These are phyloP conservation scores for Lactarius sp. DNA, from an alignment of 768 basidiomycete genomes.

Conservation along the genomic window DNA sequence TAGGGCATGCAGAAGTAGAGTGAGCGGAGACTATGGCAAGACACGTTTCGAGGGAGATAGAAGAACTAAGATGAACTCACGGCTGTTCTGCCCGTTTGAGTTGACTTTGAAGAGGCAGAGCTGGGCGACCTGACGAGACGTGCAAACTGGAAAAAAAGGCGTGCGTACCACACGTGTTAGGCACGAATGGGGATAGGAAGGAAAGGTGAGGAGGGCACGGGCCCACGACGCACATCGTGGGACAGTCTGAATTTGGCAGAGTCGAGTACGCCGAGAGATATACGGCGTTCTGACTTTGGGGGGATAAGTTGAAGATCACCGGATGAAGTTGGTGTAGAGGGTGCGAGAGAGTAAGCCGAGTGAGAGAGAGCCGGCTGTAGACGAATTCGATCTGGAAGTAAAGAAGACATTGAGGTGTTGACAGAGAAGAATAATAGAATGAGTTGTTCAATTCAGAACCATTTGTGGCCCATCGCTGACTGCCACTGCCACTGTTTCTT, in stretches of 20 bases:
- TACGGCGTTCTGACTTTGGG: constrained; percentile 26
- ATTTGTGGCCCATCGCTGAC: too few relatives aligned
- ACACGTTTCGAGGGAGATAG: constrained; percentile 15
- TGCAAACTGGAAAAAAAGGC: constrained; percentile 26
- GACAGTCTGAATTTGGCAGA: constrained; percentile 35
- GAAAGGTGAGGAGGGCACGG: constrained; percentile 26
- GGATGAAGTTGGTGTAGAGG: constrained; percentile 25
- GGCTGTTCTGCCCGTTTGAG: constrained; percentile 20
- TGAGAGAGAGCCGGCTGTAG: neutral
- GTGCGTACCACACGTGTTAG: constrained; percentile 35
- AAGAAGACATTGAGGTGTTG: neutral
- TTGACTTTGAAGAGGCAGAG: constrained; percentile 23
- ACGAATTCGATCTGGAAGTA: neutral
- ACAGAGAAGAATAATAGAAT: neutral
- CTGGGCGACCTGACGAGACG: constrained; percentile 25
- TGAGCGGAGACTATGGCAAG: constrained; percentile 6
- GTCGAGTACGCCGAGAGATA: constrained; percentile 33
- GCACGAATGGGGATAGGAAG: constrained; percentile 28
- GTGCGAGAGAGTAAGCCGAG: constrained; percentile 27
- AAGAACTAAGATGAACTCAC: constrained; percentile 17
- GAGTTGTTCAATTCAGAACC: too few relatives aligned
- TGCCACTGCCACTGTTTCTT: too few relatives aligned
- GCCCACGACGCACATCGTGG: constrained; percentile 34
- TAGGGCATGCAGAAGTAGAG: neutral
- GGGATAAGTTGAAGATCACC: neutral